These are phyloP conservation scores for Aspergillus tubingensis DNA, from an alignment of 2,329 filamentous ascomycete species.

Conservation along the genomic window DNA sequence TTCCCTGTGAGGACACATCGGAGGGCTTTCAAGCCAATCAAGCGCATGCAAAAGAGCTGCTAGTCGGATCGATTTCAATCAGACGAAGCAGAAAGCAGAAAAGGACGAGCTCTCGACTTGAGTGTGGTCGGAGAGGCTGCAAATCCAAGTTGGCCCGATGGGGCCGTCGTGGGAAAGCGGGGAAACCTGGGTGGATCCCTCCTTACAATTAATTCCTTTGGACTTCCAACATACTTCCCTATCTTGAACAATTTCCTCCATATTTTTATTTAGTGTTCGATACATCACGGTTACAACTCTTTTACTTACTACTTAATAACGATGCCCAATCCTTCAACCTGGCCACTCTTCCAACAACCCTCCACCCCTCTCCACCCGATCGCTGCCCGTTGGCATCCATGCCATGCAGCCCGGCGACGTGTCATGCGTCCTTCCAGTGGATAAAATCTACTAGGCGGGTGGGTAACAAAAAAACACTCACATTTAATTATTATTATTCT, in stretches of 20 bases:
- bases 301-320: too few species aligned
- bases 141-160: conserved; percentile 11
- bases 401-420: conserved; percentile 19
- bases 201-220: background rate
- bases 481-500: background rate
- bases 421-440: conserved; percentile 13
- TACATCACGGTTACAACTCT: too few species aligned
- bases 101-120: background rate
- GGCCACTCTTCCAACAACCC: background rate
- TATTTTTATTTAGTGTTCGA: background rate
- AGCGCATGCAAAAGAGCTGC: conserved; percentile 6
- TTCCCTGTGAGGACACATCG: conserved; percentile 11
- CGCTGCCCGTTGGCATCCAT: conserved; percentile 3
- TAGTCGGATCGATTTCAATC: background rate
- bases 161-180: conserved; percentile 23
- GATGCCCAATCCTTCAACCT: background rate
- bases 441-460: background rate
- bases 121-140: background rate
- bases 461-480: background rate
- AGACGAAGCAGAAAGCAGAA: background rate
- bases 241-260: background rate
- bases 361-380: conserved; percentile 1
- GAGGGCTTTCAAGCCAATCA: conserved; percentile 18
- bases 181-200: conserved; percentile 20
- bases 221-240: too few species aligned